phyloP scores from a whole-genome alignment of 148 eudicot genomes.

The Vaccinium vitisidaea region DNA sequence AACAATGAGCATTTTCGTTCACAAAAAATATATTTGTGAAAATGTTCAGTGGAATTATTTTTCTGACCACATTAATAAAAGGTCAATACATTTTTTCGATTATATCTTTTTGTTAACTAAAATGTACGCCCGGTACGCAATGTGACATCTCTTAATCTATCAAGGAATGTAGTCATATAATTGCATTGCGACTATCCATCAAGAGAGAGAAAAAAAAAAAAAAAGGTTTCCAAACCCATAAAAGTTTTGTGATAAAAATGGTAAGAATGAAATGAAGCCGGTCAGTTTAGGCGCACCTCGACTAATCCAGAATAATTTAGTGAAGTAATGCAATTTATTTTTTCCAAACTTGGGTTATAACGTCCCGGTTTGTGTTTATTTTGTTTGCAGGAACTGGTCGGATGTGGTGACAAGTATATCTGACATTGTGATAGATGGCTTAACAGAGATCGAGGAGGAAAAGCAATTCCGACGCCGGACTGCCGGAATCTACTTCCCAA shows the following conservation, averaged over 20 bases:
- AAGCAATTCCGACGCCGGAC: neutral
- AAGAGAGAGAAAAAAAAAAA: too few species aligned
- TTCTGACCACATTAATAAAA: neutral
- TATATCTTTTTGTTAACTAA: too few species aligned
- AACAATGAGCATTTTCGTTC: neutral
- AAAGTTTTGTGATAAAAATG: too few species aligned
- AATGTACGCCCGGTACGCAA: too few species aligned
- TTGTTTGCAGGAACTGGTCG: conserved; percentile 38
- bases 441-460: conserved; percentile 29
- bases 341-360: neutral
- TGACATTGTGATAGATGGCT: conserved; percentile 34
- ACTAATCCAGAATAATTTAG: too few species aligned
- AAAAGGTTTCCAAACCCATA: too few species aligned
- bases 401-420: conserved; percentile 38
- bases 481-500: neutral
- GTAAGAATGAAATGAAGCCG: too few species aligned
- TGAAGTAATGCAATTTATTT: neutral
- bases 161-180: too few species aligned
- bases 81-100: too few species aligned
- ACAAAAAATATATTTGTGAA: neutral
- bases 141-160: too few species aligned
- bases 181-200: too few species aligned
- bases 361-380: neutral
- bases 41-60: neutral
- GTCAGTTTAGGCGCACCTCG: too few species aligned